Evolutionary conservation across 2,329 filamentous ascomycete genomes (phyloP), one percentile per base, ranked within the genome.

Genomic region (Cylindrodendrum hubeiense): DNA sequence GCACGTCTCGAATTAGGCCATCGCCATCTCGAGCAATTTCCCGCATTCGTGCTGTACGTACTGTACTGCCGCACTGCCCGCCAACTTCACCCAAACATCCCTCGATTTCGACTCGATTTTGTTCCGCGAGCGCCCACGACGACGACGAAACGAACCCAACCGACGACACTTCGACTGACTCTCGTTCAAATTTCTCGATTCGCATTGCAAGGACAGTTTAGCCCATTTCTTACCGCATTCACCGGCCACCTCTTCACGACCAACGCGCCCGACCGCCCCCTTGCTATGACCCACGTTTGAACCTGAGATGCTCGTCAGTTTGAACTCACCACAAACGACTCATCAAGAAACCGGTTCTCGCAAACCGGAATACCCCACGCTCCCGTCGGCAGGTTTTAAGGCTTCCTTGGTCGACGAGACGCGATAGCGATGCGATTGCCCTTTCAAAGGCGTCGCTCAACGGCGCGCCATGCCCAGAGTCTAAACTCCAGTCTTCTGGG

Each of bases 401-500:
- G 34, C 47, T 63, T 68, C 55, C 51, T 66, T 60, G 63, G 53
- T 55, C 58, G 63, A 59, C 67, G 64, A 70, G 47, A 71, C 67
- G 69, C 68, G 56, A 70, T 71, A 72, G 79, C 76, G 74, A 89
- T 88, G 86, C 82, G 83, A 81, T 79, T 83, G 76, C 77, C 81
- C 71, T 79, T 79, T 67, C 75, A 79, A 74, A 78, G 78, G 79
- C 80, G 82, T 78, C 77, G 76, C 65, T 65, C 67, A 70, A 79
- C 79, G 74, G 77, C 79, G 76, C 80, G 79, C 75, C 76, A 78
- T 67, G 76, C 73, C 56, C 75, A 74, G 60, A 72, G 65, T n/a
- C 63, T 75, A 49, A 65, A 62, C 43, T 67, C 71, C 44, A 67
- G 77, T 72, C 69, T 85, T 67, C 69, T 85, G 61, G 76, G 79